phyloP scores from a whole-genome alignment of 2,329 filamentous ascomycete species.

The Penicillium psychrosexuale region DNA sequence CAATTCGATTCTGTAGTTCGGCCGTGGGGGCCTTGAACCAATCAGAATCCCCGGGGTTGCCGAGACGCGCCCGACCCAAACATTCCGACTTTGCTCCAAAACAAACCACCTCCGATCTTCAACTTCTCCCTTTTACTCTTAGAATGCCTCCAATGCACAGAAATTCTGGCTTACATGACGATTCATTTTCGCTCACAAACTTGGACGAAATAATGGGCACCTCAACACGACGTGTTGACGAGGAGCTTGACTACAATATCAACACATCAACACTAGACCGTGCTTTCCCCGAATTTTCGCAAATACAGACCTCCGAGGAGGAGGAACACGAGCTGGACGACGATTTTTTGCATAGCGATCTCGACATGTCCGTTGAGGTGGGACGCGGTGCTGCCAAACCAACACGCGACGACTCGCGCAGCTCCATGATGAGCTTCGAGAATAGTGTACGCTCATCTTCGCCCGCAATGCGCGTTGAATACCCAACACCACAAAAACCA shows the following conservation, averaged over 20 bases:
- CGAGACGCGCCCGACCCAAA: slow-evolving; percentile 16
- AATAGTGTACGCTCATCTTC: slow-evolving; percentile 45
- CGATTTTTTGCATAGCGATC: slow-evolving; percentile 35
- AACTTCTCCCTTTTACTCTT: neutral
- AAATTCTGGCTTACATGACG: neutral
- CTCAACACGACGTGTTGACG: slow-evolving; percentile 23
- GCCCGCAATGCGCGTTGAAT: slow-evolving; percentile 40
- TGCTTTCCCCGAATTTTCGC: slow-evolving; percentile 50
- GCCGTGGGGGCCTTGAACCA: neutral
- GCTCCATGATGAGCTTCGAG: slow-evolving; percentile 49
- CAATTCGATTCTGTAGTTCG: neutral
- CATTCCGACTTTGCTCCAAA: slow-evolving; percentile 13
- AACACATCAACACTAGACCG: slow-evolving; percentile 47
- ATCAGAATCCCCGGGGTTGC: slow-evolving; percentile 10
- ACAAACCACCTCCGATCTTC: slow-evolving; percentile 9
- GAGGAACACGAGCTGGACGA: slow-evolving; percentile 28
- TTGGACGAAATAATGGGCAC: slow-evolving; percentile 35
- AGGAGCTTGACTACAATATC: slow-evolving; percentile 45
- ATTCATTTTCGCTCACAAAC: slow-evolving; percentile 22
- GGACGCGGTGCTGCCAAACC: slow-evolving; percentile 50
- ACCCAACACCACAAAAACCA: slow-evolving; percentile 38
- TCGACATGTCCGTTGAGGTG: slow-evolving; percentile 56
- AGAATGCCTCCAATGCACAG: slow-evolving; percentile 6
- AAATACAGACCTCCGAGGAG: slow-evolving; percentile 42
- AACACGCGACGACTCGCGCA: slow-evolving; percentile 49